These are phyloP conservation scores for Cryptomeria japonica DNA, from an alignment of 75 land plant species.

Conservation along the genomic window DNA sequence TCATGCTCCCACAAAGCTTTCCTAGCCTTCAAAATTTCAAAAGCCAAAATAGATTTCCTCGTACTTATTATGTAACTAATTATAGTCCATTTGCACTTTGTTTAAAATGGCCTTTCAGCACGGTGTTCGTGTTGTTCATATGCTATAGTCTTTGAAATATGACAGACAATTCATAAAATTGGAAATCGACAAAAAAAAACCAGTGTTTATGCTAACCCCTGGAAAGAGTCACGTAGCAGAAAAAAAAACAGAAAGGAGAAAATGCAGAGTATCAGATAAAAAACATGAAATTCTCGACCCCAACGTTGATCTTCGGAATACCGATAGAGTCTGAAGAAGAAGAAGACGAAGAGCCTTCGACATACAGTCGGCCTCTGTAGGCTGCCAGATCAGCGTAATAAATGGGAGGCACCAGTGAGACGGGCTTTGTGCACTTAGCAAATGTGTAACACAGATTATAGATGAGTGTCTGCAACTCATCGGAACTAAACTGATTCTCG, in stretches of 20 bases:
- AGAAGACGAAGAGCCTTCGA: conserved; percentile 27
- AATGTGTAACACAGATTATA: conserved; percentile 60
- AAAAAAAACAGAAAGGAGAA: not conserved
- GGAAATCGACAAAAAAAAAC: too few species aligned
- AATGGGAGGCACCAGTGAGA: conserved; percentile 65
- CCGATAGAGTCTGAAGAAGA: conserved; percentile 9
- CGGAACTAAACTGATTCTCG: conserved; percentile 47
- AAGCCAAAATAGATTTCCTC: too few species aligned
- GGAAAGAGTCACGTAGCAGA: too few species aligned
- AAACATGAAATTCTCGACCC: conserved; percentile 9
- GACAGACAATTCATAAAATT: too few species aligned
- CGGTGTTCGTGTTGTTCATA: too few species aligned
- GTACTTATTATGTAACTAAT: too few species aligned
- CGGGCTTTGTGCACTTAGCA: conserved; percentile 63
- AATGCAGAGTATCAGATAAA: not conserved
- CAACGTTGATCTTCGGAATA: not conserved
- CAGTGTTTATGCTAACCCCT: too few species aligned
- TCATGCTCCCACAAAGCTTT: too few species aligned
- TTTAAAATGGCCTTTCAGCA: too few species aligned
- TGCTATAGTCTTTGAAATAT: too few species aligned
- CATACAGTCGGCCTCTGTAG: conserved; percentile 48
- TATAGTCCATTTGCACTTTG: too few species aligned
- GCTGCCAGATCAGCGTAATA: conserved; percentile 76
- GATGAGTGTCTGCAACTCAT: conserved; percentile 44
- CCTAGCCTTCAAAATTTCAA: too few species aligned